Conservation (phyloP, 2,329 filamentous ascomycete genomes). For the Phoma sp. region DNA sequence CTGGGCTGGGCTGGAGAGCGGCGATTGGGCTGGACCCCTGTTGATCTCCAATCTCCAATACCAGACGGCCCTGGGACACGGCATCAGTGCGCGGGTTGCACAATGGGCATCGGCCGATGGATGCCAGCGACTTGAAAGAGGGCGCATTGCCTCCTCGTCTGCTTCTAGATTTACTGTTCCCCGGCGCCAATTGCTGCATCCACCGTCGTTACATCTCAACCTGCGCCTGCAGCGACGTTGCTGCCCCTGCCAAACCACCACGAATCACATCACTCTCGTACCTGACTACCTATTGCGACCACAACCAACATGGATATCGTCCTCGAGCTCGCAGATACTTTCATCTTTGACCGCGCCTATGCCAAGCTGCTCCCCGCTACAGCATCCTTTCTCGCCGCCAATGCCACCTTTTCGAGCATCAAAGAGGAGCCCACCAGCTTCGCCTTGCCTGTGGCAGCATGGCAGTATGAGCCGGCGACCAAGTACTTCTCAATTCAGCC, state of each 20-base stretch:
- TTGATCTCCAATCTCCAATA: not conserved
- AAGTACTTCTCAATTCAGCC: slow-evolving; percentile 73
- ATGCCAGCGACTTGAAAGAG: slow-evolving; percentile 8
- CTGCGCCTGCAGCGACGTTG: not conserved
- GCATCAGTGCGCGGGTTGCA: not conserved
- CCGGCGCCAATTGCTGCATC: not conserved
- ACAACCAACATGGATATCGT: slow-evolving; percentile 79
- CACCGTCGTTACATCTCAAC: slow-evolving; percentile 1
- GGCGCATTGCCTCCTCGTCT: not conserved
- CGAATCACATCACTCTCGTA: slow-evolving; percentile 29
- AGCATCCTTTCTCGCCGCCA: slow-evolving; percentile 57
- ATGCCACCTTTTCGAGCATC: slow-evolving; percentile 63
- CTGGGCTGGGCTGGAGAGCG: not conserved
- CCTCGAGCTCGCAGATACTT: slow-evolving; percentile 83
- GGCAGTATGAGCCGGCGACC: slow-evolving; percentile 76
- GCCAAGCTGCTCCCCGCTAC: slow-evolving; percentile 68
- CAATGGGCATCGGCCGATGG: not conserved
- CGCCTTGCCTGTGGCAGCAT: slow-evolving; percentile 47
- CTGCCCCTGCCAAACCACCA: slow-evolving; percentile 11
- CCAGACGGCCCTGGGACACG: not conserved
- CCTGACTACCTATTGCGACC: slow-evolving; percentile 22
- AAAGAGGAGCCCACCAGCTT: slow-evolving; percentile 47
- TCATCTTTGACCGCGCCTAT: slow-evolving; percentile 80
- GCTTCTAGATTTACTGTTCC: not conserved
- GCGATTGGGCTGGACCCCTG: slow-evolving; percentile 7